A percentile compares a stretch with the other conserved stretches of the same genome.
Evolutionary conservation across 495 filamentous ascomycete genomes (phyloP).

Genomic region (Trichocladium uniseriatum): DNA sequence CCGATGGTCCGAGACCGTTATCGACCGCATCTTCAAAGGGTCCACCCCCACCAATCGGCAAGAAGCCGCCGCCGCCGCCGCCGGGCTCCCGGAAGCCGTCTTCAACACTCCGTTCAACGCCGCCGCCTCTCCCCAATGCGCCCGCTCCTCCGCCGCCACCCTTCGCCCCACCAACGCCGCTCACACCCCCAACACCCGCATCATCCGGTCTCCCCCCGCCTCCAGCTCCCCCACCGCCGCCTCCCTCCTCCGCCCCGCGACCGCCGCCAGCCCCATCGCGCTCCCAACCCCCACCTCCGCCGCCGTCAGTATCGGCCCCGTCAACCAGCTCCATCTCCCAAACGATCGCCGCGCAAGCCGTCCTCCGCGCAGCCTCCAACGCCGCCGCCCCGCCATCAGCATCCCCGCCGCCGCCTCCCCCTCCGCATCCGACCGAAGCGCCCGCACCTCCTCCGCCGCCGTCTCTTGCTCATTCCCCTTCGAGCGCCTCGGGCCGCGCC

Average conservation of each 20-base stretch:
- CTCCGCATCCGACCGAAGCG: slow-evolving; percentile 14
- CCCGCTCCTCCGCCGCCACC: slow-evolving; percentile 48
- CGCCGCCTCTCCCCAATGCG: slow-evolving; percentile 37
- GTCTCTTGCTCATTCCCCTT: slow-evolving; percentile 25
- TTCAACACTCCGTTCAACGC: slow-evolving; percentile 35
- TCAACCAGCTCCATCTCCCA: slow-evolving; percentile 23
- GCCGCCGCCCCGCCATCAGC: slow-evolving; percentile 34
- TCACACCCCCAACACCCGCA: too few species aligned
- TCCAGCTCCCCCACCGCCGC: too few species aligned
- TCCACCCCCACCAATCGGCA: slow-evolving; percentile 51
- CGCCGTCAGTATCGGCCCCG: slow-evolving; percentile 19
- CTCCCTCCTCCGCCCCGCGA: slow-evolving; percentile 42
- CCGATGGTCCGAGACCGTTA: slow-evolving; percentile 43
- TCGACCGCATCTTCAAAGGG: slow-evolving; percentile 42
- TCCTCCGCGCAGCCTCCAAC: slow-evolving; percentile 39
- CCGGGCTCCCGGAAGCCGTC: slow-evolving; percentile 63
- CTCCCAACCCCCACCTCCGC: slow-evolving; percentile 29
- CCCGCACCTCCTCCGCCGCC: slow-evolving; percentile 20
- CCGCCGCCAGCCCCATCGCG: slow-evolving; percentile 43
- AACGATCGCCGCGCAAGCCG: slow-evolving; percentile 42
- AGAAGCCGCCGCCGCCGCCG: slow-evolving; percentile 59
- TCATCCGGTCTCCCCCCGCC: too few species aligned
- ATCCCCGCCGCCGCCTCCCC: slow-evolving; percentile 33
- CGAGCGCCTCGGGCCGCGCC: slow-evolving; percentile 23
- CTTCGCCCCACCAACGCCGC: too few species aligned